Evolutionary conservation across 2,329 filamentous ascomycete genomes (phyloP).

Genomic region (Alternaria arborescens): DNA sequence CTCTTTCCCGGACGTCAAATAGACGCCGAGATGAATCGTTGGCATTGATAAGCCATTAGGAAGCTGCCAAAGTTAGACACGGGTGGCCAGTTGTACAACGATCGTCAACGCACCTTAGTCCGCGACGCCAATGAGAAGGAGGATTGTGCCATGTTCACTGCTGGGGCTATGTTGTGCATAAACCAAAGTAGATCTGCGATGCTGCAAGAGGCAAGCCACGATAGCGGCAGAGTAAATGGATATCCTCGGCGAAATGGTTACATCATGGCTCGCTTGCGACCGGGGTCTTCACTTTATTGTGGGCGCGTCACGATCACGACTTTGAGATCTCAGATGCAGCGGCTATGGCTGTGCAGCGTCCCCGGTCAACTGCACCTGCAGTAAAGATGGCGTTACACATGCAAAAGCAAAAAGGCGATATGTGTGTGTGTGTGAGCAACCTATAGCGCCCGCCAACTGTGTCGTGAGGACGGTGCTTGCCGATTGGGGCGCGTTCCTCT

Average conservation of each 20-base stretch:
- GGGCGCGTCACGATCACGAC: constrained; percentile 13
- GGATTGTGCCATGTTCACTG: constrained; percentile 42
- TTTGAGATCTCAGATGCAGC: not conserved
- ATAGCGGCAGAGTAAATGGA: constrained; percentile 30
- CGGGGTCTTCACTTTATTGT: constrained; percentile 11
- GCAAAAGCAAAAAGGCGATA: constrained; percentile 26
- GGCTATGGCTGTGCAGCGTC: constrained; percentile 20
- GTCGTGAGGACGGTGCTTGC: constrained; percentile 17
- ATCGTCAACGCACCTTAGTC: constrained; percentile 43
- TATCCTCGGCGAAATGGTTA: constrained; percentile 39
- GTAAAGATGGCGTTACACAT: constrained; percentile 23
- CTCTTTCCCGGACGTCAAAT: constrained; percentile 72
- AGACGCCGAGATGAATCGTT: constrained; percentile 76
- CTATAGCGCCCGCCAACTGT: constrained; percentile 1
- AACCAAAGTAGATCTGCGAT: constrained; percentile 34
- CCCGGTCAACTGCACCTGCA: constrained; percentile 23
- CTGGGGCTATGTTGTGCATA: constrained; percentile 20
- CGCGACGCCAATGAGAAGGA: constrained; percentile 55
- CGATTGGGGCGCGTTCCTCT: constrained; percentile 17
- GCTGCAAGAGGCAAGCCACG: constrained; percentile 32
- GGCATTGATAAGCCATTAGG: constrained; percentile 73
- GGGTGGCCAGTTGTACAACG: constrained; percentile 12
- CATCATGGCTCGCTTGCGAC: constrained; percentile 34
- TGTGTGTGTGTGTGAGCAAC: not conserved
- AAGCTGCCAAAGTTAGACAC: constrained; percentile 41